Evolutionary conservation across 371 early-diverging fungal genomes (phyloP).

Genomic region (Mortierella sp.): DNA sequence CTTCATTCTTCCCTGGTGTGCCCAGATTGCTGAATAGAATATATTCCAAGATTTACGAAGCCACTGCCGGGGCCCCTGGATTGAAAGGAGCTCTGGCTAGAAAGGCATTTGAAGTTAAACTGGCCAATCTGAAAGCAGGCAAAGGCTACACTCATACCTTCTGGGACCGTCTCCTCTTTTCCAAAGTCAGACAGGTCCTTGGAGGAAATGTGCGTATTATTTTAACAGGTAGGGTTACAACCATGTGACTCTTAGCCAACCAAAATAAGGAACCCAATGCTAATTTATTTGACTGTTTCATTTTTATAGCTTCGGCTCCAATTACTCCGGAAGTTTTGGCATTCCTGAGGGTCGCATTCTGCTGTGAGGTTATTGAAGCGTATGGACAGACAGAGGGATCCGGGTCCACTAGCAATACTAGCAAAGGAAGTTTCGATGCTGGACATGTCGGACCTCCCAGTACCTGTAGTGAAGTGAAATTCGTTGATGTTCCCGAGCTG

Average conservation of each 20-base stretch:
- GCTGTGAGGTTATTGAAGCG: conserved; percentile 70
- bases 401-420: conserved; percentile 68
- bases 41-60: conserved; percentile 81
- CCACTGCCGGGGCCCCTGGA: conserved; percentile 80
- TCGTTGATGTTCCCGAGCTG: conserved; percentile 93
- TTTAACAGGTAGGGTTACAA: conserved; percentile 71
- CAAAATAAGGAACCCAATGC: too few relatives aligned
- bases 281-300: too few relatives aligned
- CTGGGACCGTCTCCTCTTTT: conserved; percentile 87
- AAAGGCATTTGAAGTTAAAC: conserved; percentile 64
- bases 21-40: conserved; percentile 95
- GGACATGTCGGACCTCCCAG: conserved; percentile 84
- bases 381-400: conserved; percentile 93
- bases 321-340: conserved; percentile 76
- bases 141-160: conserved; percentile 70
- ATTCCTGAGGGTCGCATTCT: conserved; percentile 82
- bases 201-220: conserved; percentile 81
- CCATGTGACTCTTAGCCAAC: too few relatives aligned
- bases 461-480: conserved; percentile 74
- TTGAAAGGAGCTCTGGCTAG: conserved; percentile 74
- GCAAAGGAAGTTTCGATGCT: too few relatives aligned
- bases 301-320: too few relatives aligned
- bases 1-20: conserved; percentile 90
- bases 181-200: conserved; percentile 75
- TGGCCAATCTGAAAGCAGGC: conserved; percentile 63